These are phyloP conservation scores for Melaleuca quinquenervia DNA, from an alignment of 345 rosid genomes.

Conservation along the genomic window DNA sequence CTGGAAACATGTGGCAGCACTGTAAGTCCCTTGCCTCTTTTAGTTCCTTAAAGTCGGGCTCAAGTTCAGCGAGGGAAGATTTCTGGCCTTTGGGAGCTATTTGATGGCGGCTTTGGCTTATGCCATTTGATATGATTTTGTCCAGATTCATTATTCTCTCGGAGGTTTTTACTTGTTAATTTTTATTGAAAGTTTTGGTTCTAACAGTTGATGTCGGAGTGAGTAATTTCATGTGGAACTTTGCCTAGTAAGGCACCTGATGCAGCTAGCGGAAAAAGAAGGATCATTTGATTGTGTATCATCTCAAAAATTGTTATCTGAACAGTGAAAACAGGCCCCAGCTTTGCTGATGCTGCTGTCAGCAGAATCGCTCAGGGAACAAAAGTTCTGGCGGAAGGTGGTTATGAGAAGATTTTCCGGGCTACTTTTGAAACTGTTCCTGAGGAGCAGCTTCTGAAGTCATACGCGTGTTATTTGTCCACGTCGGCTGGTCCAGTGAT, in stretches of 20 bases:
- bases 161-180: too few relatives aligned
- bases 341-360: conserved; percentile 89
- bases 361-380: conserved; percentile 88
- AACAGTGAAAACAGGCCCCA: conserved; percentile 89
- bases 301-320: background rate
- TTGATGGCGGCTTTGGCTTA: background rate
- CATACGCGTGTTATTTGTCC: conserved; percentile 83
- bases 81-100: background rate
- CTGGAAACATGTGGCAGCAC: conserved; percentile 89
- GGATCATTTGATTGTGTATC: background rate
- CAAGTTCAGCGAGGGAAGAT: background rate
- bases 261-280: background rate
- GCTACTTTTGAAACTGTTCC: conserved; percentile 68
- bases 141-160: background rate
- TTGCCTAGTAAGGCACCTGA: background rate
- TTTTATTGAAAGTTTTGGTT: background rate
- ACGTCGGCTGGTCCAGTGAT: conserved; percentile 97
- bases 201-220: background rate
- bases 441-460: conserved; percentile 68
- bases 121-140: background rate
- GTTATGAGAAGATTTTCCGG: conserved; percentile 77
- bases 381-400: conserved; percentile 91
- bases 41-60: background rate
- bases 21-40: conserved; percentile 19
- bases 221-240: background rate